Evolutionary conservation across 1,139 yeast species (phyloP), one percentile per base, ranked within the genome.

Genomic region (Kazachstania sp.): DNA sequence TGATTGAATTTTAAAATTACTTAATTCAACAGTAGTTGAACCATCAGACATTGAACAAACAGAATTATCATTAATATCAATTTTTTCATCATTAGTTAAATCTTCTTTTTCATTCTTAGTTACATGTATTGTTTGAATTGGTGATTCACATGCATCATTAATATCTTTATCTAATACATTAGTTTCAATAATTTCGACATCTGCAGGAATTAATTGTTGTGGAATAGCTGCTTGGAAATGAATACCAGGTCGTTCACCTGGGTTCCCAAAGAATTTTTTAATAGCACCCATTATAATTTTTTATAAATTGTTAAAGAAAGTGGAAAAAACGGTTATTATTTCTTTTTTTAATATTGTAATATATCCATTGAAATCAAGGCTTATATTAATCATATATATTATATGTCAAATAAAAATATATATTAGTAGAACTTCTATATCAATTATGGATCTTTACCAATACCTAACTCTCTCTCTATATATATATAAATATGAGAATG

Each of bases 201-300:
- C 11, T n/a, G 31, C 15, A 19, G 30, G 18, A 30, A 18, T 5
- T 18, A 16, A 4, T 11, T 43, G 26, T 6, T 16, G 29, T n/a
- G 41, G 34, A 2, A 49, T 41, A 4, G 59, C 53, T 3, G 59
- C 59, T 23, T 51, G 49, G 34, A 54, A 57, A 29, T 44, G 40
- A 9, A 53, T 45, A 26, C 39, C 50, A 13, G 61, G 59, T 28
- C 61, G 49, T 12, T 43, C 43, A 26, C 61, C 61, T 1, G 60
- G 61, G 32, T 54, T 56, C 20, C 58, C 57, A 38, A 57, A 51
- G 40, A 52, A 56, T 37, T 41, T 42, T 4, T 41, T 39, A 12
- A 57, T 41, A 34, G 44, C 51, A 16, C 58, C 59, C 58, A 55
- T n/a, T n/a, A n/a, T 56, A 31, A 31, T 31, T 11, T 31, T n/a